These are phyloP conservation scores for Globisporangium sylvaticum DNA, from an alignment of 352 stramenopile species.

Conservation along the genomic window DNA sequence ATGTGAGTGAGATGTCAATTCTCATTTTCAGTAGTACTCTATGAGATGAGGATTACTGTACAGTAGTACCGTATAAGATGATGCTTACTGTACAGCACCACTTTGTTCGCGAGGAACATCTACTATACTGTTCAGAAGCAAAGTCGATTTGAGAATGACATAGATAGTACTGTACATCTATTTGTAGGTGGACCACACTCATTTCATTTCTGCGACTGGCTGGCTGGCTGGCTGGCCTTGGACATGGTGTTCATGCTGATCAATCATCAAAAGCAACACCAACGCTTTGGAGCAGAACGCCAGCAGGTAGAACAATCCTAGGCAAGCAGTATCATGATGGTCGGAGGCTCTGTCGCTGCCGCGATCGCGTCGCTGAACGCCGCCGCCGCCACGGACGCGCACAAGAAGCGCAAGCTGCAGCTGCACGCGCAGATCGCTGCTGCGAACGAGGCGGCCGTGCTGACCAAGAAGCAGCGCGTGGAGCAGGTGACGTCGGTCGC, in stretches of 20 bases:
- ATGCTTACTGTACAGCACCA: no score
- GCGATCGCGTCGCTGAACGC: constrained; percentile 7
- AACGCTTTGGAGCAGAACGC: neutral
- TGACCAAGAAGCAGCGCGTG: constrained; percentile 62
- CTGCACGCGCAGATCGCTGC: neutral
- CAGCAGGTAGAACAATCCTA: neutral
- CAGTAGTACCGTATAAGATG: no score
- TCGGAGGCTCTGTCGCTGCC: neutral
- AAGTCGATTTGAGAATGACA: no score
- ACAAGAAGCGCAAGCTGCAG: constrained; percentile 14
- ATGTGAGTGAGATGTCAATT: no score
- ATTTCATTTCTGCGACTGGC: neutral
- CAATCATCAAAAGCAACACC: neutral
- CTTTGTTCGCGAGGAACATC: no score
- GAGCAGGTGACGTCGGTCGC: constrained; percentile 53
- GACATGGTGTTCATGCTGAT: neutral
- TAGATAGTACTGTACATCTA: neutral
- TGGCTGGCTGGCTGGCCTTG: neutral
- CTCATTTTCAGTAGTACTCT: no score
- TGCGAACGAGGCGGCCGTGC: neutral
- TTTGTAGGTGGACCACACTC: neutral
- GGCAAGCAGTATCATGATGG: neutral
- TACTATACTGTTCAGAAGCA: no score
- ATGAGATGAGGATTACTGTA: no score
- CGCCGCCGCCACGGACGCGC: neutral